Evolutionary conservation across 129 eudicot species (phyloP).

Genomic region (carrot (Daucus carota)): DH1_v3.0 NC_030387.2:12176001-12176500

Average conservation of each 20-base stretch:
- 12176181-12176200: constrained; percentile 61
- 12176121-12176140: constrained; percentile 77
- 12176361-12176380: constrained; percentile 54
- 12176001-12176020: neutral
- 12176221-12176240: constrained; percentile 48
- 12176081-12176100: constrained; percentile 48
- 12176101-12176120: constrained; percentile 72
- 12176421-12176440: constrained; percentile 44
- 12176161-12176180: constrained; percentile 58
- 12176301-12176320: constrained; percentile 3
- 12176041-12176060: constrained; percentile 40
- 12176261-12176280: neutral
- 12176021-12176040: neutral
- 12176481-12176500: constrained; percentile 71
- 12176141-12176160: constrained; percentile 59
- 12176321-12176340: constrained; percentile 67
- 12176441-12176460: constrained; percentile 59
- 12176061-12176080: constrained; percentile 35
- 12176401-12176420: constrained; percentile 57
- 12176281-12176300: neutral
- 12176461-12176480: constrained; percentile 49
- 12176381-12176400: constrained; percentile 48
- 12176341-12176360: constrained; percentile 47
- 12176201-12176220: constrained; percentile 75
- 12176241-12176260: neutral